phyloP scores from a whole-genome alignment of 306 rosid genomes.

The Trichosanthes cucumerina region DNA sequence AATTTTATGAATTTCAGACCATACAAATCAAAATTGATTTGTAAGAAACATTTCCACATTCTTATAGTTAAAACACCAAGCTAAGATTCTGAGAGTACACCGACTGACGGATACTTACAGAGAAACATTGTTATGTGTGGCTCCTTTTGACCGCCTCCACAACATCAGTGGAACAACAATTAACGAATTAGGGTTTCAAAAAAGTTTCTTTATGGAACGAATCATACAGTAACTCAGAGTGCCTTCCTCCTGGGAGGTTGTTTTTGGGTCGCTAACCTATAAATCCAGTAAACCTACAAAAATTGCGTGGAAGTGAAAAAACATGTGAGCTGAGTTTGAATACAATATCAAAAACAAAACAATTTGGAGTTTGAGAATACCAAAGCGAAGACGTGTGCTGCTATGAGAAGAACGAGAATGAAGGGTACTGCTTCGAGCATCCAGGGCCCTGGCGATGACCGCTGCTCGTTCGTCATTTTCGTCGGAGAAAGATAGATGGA shows the following conservation, averaged over 20 bases:
- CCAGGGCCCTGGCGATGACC: slow-evolving; percentile 51
- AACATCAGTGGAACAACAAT: neutral
- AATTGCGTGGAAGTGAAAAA: neutral
- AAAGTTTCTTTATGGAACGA: slow-evolving; percentile 1
- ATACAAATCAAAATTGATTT: neutral
- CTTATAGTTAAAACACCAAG: neutral
- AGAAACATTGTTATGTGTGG: neutral
- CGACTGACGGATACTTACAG: neutral
- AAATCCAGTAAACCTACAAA: slow-evolving; percentile 77
- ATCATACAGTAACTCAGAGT: slow-evolving; percentile 31
- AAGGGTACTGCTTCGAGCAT: slow-evolving; percentile 45
- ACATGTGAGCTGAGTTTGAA: neutral
- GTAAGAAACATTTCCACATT: neutral
- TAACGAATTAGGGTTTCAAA: slow-evolving; percentile 32
- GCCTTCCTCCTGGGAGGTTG: slow-evolving; percentile 70
- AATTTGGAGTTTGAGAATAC: slow-evolving; percentile 17
- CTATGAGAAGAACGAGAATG: slow-evolving; percentile 50
- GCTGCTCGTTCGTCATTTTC: slow-evolving; percentile 49
- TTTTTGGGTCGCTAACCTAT: slow-evolving; percentile 67
- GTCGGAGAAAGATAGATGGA: neutral
- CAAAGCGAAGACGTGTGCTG: slow-evolving; percentile 79
- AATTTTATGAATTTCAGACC: neutral
- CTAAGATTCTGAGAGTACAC: neutral
- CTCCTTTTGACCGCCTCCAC: neutral
- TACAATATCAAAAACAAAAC: no score